A percentile compares a stretch with the other conserved stretches of the same genome.
These are phyloP conservation scores for Trypanosomatidae sp. DNA, from an alignment of 208 protist species.

Conservation along the genomic window DNA sequence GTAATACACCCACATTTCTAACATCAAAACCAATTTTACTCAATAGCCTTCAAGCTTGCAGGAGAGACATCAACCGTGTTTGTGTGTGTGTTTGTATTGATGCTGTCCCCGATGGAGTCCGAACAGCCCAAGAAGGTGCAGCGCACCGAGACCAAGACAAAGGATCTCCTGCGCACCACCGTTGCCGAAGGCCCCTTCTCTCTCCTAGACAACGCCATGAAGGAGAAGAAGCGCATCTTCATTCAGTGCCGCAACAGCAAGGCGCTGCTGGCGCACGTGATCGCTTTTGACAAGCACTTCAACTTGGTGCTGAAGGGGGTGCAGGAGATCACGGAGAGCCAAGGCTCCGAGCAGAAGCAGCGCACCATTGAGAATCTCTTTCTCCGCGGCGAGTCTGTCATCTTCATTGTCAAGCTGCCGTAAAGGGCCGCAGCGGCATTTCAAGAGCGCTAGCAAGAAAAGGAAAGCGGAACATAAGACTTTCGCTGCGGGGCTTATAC, in stretches of 20 bases:
- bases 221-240: slow-evolving; percentile 92
- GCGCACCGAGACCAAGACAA: slow-evolving; percentile 39
- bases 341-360: slow-evolving; percentile 96
- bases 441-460: no score
- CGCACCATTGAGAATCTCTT: slow-evolving; percentile 98
- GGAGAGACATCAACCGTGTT: no score
- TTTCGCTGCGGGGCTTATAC: no score
- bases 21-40: no score
- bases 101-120: no score
- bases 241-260: slow-evolving; percentile 99
- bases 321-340: slow-evolving; percentile 55
- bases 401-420: slow-evolving; percentile 97
- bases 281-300: slow-evolving; percentile 99
- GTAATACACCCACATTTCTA: no score
- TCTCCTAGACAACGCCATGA: slow-evolving; percentile 78
- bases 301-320: slow-evolving; percentile 98
- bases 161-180: slow-evolving; percentile 58
- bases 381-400: slow-evolving; percentile 99
- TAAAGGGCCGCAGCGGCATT: slow-evolving; percentile 4
- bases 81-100: no score
- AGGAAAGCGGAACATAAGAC: no score
- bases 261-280: slow-evolving; percentile 97
- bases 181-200: slow-evolving; percentile 78
- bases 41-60: no score
- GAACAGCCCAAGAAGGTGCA: slow-evolving; percentile 28